These are phyloP conservation scores for Puccinia triticina DNA, from an alignment of 1,284 basidiomycete species.

Conservation along the genomic window DNA sequence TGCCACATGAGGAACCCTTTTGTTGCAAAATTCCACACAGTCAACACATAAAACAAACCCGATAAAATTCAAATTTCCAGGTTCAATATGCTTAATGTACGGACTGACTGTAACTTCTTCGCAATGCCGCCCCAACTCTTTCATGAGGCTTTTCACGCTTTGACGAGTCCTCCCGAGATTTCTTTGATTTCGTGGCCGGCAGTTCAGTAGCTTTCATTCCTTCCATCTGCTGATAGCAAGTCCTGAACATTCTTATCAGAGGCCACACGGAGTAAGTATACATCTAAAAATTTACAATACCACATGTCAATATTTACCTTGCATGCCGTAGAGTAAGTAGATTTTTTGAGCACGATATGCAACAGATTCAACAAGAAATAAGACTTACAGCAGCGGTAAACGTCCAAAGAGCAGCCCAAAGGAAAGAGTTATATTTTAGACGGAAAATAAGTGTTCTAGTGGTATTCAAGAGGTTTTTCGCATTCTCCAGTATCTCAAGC, in stretches of 20 bases:
- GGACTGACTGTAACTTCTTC: slow-evolving; percentile 42
- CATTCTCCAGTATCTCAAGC: not conserved
- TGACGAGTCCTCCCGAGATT: not conserved
- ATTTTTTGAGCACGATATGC: no score
- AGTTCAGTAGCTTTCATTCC: slow-evolving; percentile 10
- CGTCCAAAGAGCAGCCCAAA: slow-evolving; percentile 41
- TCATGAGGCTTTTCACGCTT: not conserved
- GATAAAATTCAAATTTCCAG: not conserved
- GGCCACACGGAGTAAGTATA: slow-evolving; percentile 46
- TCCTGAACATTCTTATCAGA: slow-evolving; percentile 32
- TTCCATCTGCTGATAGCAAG: slow-evolving; percentile 31
- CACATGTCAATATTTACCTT: not conserved
- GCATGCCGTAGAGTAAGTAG: not conserved
- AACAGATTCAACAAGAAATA: no score
- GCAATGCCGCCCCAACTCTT: slow-evolving; percentile 16
- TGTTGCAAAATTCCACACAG: not conserved
- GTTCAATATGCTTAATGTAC: not conserved
- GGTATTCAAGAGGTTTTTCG: slow-evolving; percentile 6
- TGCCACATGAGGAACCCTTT: slow-evolving; percentile 42
- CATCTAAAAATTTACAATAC: not conserved
- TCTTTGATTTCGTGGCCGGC: not conserved
- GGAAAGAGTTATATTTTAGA: slow-evolving; percentile 36
- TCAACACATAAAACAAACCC: not conserved
- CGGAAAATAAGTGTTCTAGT: slow-evolving; percentile 23
- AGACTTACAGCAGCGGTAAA: slow-evolving; percentile 39